Percentiles rank a stretch among this genome's conserved stretches.
phyloP scores from a whole-genome alignment of 1,284 basidiomycete genomes.

The Agroathelia rolfsii region DNA sequence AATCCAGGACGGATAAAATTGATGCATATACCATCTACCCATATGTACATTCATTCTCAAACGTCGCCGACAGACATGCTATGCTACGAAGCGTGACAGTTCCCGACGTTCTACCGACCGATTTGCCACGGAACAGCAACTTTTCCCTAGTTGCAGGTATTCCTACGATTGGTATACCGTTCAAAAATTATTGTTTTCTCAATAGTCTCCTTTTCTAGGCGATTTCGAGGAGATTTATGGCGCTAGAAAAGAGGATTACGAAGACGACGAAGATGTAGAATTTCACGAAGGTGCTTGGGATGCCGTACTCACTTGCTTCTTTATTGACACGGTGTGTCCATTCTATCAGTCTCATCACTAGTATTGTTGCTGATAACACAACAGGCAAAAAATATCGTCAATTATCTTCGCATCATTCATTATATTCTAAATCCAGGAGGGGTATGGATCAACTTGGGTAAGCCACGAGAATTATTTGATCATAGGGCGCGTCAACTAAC shows the following conservation, averaged over 20 bases:
- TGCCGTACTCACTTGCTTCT: constrained; percentile 91
- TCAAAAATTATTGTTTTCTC: constrained; percentile 1
- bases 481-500: constrained; percentile 1
- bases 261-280: constrained; percentile 36
- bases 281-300: constrained; percentile 77
- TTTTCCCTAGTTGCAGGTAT: constrained; percentile 81
- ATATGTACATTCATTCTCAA: constrained; percentile 86
- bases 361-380: constrained; percentile 3
- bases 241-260: constrained; percentile 24
- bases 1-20: constrained; percentile 53
- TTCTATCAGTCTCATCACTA: constrained; percentile 2
- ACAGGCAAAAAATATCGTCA: constrained; percentile 86
- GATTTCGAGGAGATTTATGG: constrained; percentile 93
- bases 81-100: constrained; percentile 63
- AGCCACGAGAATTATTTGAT: constrained; percentile 7
- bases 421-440: constrained; percentile 73
- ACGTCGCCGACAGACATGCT: constrained; percentile 48
- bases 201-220: constrained; percentile 30
- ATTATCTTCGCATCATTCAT: constrained; percentile 79
- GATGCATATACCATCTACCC: constrained; percentile 74
- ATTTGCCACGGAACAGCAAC: constrained; percentile 50
- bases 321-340: constrained; percentile 80
- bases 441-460: constrained; percentile 86
- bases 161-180: constrained; percentile 6
- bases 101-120: constrained; percentile 77